phyloP scores from a whole-genome alignment of 352 stramenopile genomes.

The Phytophthora pini region DNA sequence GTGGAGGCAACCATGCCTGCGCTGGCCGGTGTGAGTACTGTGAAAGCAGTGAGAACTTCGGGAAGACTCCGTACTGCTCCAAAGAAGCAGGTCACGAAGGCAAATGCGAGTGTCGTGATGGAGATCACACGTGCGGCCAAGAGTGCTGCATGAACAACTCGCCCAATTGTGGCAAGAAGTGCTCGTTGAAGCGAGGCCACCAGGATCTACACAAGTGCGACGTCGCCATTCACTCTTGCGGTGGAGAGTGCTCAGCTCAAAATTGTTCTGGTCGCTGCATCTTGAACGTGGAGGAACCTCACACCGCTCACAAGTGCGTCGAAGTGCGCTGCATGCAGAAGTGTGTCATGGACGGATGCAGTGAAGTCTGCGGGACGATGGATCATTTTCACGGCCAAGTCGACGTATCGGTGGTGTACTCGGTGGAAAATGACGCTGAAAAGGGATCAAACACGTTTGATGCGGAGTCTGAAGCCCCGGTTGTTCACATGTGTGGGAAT shows the following conservation, averaged over 20 bases:
- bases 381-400: slow-evolving; percentile 78
- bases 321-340: slow-evolving; percentile 59
- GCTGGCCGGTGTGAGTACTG: slow-evolving; percentile 61
- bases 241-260: slow-evolving; percentile 49
- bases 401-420: slow-evolving; percentile 53
- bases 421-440: slow-evolving; percentile 47
- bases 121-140: slow-evolving; percentile 69
- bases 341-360: slow-evolving; percentile 71
- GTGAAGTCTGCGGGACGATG: slow-evolving; percentile 45
- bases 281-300: slow-evolving; percentile 53
- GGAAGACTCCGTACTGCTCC: slow-evolving; percentile 46
- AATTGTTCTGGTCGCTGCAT: slow-evolving; percentile 57
- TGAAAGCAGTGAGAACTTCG: slow-evolving; percentile 20
- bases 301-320: slow-evolving; percentile 70
- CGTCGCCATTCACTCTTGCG: slow-evolving; percentile 64
- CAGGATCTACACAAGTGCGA: slow-evolving; percentile 56
- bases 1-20: slow-evolving; percentile 58
- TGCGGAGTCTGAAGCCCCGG: slow-evolving; percentile 39
- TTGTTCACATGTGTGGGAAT: slow-evolving; percentile 69
- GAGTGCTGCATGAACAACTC: slow-evolving; percentile 51
- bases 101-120: slow-evolving; percentile 62
- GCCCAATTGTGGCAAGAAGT: slow-evolving; percentile 60
- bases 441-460: slow-evolving; percentile 55
- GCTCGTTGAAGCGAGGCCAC: slow-evolving; percentile 55
- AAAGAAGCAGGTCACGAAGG: slow-evolving; percentile 73